Conservation (phyloP, 768 basidiomycete species). For the Kwoniella botswanensis region DNA sequence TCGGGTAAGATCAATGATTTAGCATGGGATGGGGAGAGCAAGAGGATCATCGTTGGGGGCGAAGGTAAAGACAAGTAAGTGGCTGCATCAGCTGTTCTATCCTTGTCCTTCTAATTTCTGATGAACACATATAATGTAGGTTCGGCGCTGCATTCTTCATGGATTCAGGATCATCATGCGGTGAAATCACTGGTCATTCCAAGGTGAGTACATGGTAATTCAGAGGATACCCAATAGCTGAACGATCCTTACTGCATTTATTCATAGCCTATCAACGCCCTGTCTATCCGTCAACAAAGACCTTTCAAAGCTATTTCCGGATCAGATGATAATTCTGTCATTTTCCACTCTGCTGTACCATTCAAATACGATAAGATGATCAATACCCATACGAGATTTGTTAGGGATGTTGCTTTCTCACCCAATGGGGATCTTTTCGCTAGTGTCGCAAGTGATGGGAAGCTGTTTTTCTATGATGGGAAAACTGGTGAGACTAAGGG, state of each 20-base stretch:
- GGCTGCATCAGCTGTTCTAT: too few species aligned
- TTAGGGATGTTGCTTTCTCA: slow-evolving; percentile 85
- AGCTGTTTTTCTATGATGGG: slow-evolving; percentile 84
- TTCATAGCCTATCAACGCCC: slow-evolving; percentile 77
- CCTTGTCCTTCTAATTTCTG: too few species aligned
- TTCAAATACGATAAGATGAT: slow-evolving; percentile 87
- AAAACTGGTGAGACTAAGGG: slow-evolving; percentile 78
- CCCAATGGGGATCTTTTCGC: slow-evolving; percentile 81
- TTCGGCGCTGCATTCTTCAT: slow-evolving; percentile 58
- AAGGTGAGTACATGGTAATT: slow-evolving; percentile 64
- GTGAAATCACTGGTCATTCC: slow-evolving; percentile 85
- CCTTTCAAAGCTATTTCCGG: slow-evolving; percentile 91
- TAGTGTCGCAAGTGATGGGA: slow-evolving; percentile 86
- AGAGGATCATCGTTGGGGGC: slow-evolving; percentile 92
- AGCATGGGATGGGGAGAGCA: slow-evolving; percentile 95
- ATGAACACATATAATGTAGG: too few species aligned
- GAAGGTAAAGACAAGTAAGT: slow-evolving; percentile 84
- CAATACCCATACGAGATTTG: slow-evolving; percentile 86
- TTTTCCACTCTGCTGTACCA: slow-evolving; percentile 85
- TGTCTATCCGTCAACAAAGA: slow-evolving; percentile 82
- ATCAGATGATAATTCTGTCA: slow-evolving; percentile 77
- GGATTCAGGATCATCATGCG: slow-evolving; percentile 72
- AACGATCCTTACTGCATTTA: neutral
- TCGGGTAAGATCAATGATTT: slow-evolving; percentile 76
- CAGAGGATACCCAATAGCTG: neutral